Evolutionary conservation across 768 basidiomycete species (phyloP).

Genomic region (Lentinula boryana): DNA sequence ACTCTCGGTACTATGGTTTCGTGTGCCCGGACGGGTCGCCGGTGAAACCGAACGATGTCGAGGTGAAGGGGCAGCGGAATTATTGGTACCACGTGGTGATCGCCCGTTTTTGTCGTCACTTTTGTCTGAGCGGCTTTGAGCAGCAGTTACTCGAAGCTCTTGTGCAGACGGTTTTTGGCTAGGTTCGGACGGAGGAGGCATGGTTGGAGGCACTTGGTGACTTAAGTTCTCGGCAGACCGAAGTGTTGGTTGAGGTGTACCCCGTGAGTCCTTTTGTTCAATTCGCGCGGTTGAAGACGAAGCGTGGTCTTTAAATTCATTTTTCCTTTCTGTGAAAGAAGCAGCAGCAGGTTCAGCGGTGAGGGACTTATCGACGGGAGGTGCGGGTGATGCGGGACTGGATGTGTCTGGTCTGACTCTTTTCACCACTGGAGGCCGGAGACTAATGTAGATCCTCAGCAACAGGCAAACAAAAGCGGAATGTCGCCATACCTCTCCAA

Average conservation of each 20-base stretch:
- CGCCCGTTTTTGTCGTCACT: conserved; percentile 30
- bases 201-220: conserved; percentile 34
- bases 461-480: not conserved
- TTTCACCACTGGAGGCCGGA: conserved; percentile 76
- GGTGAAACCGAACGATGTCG: conserved; percentile 65
- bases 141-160: conserved; percentile 75
- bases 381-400: conserved; percentile 27
- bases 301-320: not conserved
- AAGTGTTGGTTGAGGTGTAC: conserved; percentile 21
- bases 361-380: conserved; percentile 7
- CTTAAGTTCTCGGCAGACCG: conserved; percentile 30
- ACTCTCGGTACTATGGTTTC: conserved; percentile 68
- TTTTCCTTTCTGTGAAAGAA: not conserved
- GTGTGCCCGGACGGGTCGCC: conserved; percentile 56
- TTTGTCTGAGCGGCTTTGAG: conserved; percentile 48
- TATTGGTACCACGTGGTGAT: conserved; percentile 36
- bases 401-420: conserved; percentile 41
- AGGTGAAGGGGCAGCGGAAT: conserved; percentile 52
- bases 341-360: not conserved
- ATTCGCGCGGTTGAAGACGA: not conserved
- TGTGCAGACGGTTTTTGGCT: conserved; percentile 77
- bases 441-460: conserved; percentile 33
- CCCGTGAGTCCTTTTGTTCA: conserved; percentile 10
- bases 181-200: conserved; percentile 76
- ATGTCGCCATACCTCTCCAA: conserved; percentile 13